These are phyloP conservation scores for Penicillium sp. DNA, from an alignment of 2,329 filamentous ascomycete species.

Conservation along the genomic window DNA sequence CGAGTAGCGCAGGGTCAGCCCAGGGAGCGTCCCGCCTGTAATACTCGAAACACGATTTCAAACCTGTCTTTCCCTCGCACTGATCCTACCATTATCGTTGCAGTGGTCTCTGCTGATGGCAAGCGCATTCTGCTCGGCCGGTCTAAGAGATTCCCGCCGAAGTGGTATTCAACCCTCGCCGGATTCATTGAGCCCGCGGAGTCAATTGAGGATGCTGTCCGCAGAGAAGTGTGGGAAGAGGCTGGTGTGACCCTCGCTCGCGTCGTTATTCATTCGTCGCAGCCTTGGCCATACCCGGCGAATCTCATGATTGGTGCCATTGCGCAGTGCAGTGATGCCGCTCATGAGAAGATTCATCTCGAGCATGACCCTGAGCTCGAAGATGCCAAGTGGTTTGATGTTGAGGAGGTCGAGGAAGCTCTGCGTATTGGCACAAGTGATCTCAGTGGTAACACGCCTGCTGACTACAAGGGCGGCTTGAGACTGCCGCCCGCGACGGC, in stretches of 20 bases:
- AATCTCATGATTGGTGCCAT: slow-evolving; percentile 86
- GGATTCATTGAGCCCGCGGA: slow-evolving; percentile 85
- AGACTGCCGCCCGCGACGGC: slow-evolving; percentile 81
- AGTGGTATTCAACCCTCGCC: slow-evolving; percentile 87
- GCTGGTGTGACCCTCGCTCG: slow-evolving; percentile 72
- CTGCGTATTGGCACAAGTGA: slow-evolving; percentile 65
- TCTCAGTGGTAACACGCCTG: slow-evolving; percentile 62
- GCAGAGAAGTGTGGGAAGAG: slow-evolving; percentile 84
- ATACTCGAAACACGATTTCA: slow-evolving; percentile 78
- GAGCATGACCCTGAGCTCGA: slow-evolving; percentile 90
- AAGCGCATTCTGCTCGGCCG: slow-evolving; percentile 78
- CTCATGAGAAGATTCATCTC: slow-evolving; percentile 76
- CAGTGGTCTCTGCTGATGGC: slow-evolving; percentile 78
- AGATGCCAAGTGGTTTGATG: slow-evolving; percentile 79
- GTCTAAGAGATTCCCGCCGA: slow-evolving; percentile 74
- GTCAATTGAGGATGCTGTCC: slow-evolving; percentile 78
- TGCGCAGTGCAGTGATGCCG: slow-evolving; percentile 72
- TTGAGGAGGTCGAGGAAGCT: slow-evolving; percentile 77
- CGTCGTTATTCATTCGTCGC: slow-evolving; percentile 77
- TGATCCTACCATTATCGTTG: slow-evolving; percentile 93
- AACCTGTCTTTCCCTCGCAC: slow-evolving; percentile 92
- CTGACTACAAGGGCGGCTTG: slow-evolving; percentile 71
- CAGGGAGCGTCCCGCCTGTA: slow-evolving; percentile 64
- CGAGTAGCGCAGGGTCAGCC: slow-evolving; percentile 28
- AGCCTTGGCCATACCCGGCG: slow-evolving; percentile 84